Conservation (phyloP, 306 rosid genomes). For the Citrullus amarus region DNA sequence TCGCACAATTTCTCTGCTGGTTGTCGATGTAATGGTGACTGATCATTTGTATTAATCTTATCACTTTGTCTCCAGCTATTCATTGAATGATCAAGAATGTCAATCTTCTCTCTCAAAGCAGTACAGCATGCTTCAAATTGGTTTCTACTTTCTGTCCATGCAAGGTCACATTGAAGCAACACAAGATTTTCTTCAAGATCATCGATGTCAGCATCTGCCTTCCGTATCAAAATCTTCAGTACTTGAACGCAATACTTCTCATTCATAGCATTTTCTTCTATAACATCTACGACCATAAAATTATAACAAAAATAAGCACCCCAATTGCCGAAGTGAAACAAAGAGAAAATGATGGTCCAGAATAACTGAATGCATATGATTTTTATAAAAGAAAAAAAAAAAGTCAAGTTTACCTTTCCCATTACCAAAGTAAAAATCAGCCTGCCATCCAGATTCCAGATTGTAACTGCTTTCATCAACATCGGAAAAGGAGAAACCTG, state of each 20-base stretch:
- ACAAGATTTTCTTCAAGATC: constrained; percentile 45
- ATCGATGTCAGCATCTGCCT: constrained; percentile 46
- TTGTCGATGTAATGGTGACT: constrained; percentile 18
- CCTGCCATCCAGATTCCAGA: constrained; percentile 27
- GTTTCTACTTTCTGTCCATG: constrained; percentile 26
- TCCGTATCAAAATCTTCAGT: constrained; percentile 34
- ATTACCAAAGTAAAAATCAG: constrained; percentile 35
- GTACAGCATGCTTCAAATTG: constrained; percentile 35
- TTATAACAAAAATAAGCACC: not conserved
- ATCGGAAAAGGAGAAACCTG: constrained; percentile 25
- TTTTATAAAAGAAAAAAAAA: not conserved
- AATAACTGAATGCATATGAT: not conserved
- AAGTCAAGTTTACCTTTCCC: constrained; percentile 30
- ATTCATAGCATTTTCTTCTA: constrained; percentile 55
- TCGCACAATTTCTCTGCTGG: constrained; percentile 44
- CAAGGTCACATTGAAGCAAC: constrained; percentile 45
- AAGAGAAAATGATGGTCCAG: not conserved
- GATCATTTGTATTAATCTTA: constrained; percentile 19
- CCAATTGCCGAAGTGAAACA: not conserved
- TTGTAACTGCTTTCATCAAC: constrained; percentile 15
- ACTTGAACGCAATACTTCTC: constrained; percentile 44
- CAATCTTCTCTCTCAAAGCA: constrained; percentile 42
- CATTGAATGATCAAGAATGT: constrained; percentile 24
- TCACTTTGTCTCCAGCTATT: constrained; percentile 28
- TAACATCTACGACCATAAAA: constrained; percentile 31